Evolutionary conservation across 2,329 filamentous ascomycete genomes (phyloP).

Genomic region (Hyphodiscus sp.): DNA sequence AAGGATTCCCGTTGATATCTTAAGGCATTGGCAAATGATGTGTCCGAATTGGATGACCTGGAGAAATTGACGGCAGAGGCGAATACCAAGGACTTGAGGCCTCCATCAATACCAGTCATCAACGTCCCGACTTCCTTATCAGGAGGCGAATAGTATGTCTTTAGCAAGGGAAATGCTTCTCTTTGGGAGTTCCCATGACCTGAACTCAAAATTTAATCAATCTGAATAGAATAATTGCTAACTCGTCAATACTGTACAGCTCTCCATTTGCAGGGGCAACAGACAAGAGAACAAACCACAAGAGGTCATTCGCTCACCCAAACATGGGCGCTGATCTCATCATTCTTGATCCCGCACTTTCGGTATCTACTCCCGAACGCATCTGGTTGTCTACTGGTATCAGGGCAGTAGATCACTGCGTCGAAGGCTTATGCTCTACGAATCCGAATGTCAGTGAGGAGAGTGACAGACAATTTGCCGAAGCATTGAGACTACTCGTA

Average conservation of each 20-base stretch:
- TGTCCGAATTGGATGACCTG: slow-evolving; percentile 13
- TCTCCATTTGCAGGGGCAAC: slow-evolving; percentile 35
- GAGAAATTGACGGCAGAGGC: slow-evolving; percentile 6
- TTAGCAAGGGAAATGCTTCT: too few relatives aligned
- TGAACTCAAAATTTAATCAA: too few relatives aligned
- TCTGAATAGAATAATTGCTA: too few relatives aligned
- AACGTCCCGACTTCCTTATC: slow-evolving; percentile 37
- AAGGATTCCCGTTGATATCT: not conserved
- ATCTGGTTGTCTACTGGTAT: slow-evolving; percentile 55
- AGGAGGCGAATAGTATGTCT: slow-evolving; percentile 32
- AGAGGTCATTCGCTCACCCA: slow-evolving; percentile 26
- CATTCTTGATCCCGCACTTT: slow-evolving; percentile 49
- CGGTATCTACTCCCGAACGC: slow-evolving; percentile 41
- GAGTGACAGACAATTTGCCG: slow-evolving; percentile 13
- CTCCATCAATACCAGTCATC: slow-evolving; percentile 30
- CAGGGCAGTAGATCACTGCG: slow-evolving; percentile 50
- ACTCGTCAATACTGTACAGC: too few relatives aligned
- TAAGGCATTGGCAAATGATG: slow-evolving; percentile 22
- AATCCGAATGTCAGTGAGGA: slow-evolving; percentile 8
- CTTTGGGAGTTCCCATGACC: too few relatives aligned
- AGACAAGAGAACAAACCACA: slow-evolving; percentile 22
- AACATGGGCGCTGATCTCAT: slow-evolving; percentile 42
- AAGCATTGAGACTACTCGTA: slow-evolving; percentile 20
- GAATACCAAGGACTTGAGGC: slow-evolving; percentile 11
- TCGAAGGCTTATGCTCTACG: slow-evolving; percentile 46